These are phyloP conservation scores for Porphyrellus cyaneotinctus DNA, from an alignment of 768 basidiomycete genomes.

Conservation along the genomic window DNA sequence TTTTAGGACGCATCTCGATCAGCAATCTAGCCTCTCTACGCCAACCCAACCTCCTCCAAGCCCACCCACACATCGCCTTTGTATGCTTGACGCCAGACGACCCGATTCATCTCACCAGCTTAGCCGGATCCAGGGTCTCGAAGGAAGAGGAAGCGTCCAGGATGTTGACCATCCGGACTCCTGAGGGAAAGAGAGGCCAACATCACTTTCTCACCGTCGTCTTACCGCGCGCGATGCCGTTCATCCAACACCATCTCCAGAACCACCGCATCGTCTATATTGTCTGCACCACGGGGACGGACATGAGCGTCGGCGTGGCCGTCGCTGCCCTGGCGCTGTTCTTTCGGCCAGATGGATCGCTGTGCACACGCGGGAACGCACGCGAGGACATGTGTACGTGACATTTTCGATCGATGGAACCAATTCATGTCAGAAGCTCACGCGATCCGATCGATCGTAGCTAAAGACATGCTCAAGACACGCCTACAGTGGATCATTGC, in stretches of 20 bases:
- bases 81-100: slow-evolving; percentile 13
- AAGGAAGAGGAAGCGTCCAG: not conserved
- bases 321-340: slow-evolving; percentile 53
- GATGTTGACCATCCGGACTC: slow-evolving; percentile 25
- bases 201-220: slow-evolving; percentile 43
- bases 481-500: slow-evolving; percentile 86
- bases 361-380: slow-evolving; percentile 6
- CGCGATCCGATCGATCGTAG: slow-evolving; percentile 10
- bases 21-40: slow-evolving; percentile 31
- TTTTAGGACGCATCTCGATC: slow-evolving; percentile 42
- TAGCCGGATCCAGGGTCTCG: not conserved
- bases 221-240: slow-evolving; percentile 47
- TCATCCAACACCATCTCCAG: slow-evolving; percentile 40
- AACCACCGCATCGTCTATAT: slow-evolving; percentile 40
- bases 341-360: slow-evolving; percentile 52
- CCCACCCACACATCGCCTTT: slow-evolving; percentile 9
- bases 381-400: slow-evolving; percentile 21
- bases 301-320: slow-evolving; percentile 60
- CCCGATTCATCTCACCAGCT: not conserved
- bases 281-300: slow-evolving; percentile 55
- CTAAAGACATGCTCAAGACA: slow-evolving; percentile 63
- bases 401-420: not conserved
- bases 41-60: slow-evolving; percentile 1
- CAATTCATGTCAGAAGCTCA: not conserved
- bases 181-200: slow-evolving; percentile 53